Base-by-base conservation (phyloP, 139 green algal species). In the Volvox africanus region DNA sequence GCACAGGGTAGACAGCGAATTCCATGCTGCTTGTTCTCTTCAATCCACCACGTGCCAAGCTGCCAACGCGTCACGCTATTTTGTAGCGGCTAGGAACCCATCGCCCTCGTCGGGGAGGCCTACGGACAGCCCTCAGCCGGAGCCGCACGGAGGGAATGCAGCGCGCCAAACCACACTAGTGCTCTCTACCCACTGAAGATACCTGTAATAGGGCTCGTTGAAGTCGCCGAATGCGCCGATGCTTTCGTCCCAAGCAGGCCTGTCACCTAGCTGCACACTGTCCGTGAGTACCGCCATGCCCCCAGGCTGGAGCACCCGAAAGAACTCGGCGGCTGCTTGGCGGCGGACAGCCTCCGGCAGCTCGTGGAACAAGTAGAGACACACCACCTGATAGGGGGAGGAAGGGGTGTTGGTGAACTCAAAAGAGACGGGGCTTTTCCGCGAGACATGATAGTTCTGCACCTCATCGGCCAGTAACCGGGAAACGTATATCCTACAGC, bases 341-440 rank as follows among this genome's bases (percentile, higher is more conserved):
- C 80, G 50, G 0, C 95, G 93, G 21, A 93, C 92, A 5, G 93
- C 82, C 24, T 88, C 79, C 12, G 97, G 97, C 92, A 99, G 92
- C 95, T 99, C 97, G 89, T 99, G 97, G 93, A 99, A 98, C 16
- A 98, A 88, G 89, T 99, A 99, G 3, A 98, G 89, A 86, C 92
- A 95, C 76, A 94, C 91, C 21, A 97, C 89, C 89, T 98, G 87
- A 19, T 19, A 80, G 20, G 62, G 32, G 55, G 1, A 26, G 44
- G 44, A 55, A 55, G 44, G 5, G 44, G 44, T 55, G 44, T 55
- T 9, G 44, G 44, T 55, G 44, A 14, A 14, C 44, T n/a, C n/a
- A n/a, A n/a, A n/a, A n/a, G n/a, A n/a, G n/a, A n/a, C n/a, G n/a
- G n/a, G n/a, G n/a, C n/a, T n/a, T n/a, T n/a, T n/a, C n/a, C n/a